These are phyloP conservation scores for Boletus rubroflammeus DNA, from an alignment of 768 basidiomycete species.

Conservation along the genomic window DNA sequence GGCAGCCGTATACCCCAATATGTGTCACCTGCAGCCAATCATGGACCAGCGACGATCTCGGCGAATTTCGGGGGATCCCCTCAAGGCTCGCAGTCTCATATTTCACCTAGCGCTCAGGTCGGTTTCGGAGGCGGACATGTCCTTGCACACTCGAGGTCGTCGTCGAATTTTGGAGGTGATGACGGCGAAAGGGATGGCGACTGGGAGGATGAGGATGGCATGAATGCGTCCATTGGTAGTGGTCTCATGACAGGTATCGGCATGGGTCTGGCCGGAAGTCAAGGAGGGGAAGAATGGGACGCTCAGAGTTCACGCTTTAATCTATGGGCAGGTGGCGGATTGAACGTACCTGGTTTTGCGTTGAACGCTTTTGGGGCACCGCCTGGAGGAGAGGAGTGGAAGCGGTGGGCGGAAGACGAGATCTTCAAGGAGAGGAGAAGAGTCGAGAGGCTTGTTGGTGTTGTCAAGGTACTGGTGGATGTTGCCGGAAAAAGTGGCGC, in stretches of 20 bases:
- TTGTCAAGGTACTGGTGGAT: slow-evolving; percentile 64
- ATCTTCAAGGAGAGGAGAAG: slow-evolving; percentile 57
- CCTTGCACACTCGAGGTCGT: slow-evolving; percentile 26
- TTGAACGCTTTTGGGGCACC: slow-evolving; percentile 7
- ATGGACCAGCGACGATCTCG: slow-evolving; percentile 1
- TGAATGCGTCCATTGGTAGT: slow-evolving; percentile 4
- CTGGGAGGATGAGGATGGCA: slow-evolving; percentile 30
- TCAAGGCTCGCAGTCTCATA: slow-evolving; percentile 8
- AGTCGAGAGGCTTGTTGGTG: slow-evolving; percentile 55
- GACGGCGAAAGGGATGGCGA: slow-evolving; percentile 26
- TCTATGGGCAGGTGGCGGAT: slow-evolving; percentile 8
- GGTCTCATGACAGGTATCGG: slow-evolving; percentile 13
- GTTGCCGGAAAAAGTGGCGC: slow-evolving; percentile 43
- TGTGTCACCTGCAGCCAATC: background rate
- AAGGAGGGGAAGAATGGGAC: slow-evolving; percentile 26
- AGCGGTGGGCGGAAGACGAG: slow-evolving; percentile 31
- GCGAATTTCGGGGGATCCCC: slow-evolving; percentile 8
- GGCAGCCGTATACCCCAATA: slow-evolving; percentile 23
- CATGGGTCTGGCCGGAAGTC: slow-evolving; percentile 9
- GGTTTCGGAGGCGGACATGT: slow-evolving; percentile 14
- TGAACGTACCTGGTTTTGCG: slow-evolving; percentile 12
- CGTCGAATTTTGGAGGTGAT: slow-evolving; percentile 26
- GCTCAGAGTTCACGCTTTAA: slow-evolving; percentile 15
- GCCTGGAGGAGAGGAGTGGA: slow-evolving; percentile 25
- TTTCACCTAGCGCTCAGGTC: slow-evolving; percentile 6